These are phyloP conservation scores for Magnusiomyces paraingens DNA, from an alignment of 1,139 yeast genomes.

Conservation along the genomic window DNA sequence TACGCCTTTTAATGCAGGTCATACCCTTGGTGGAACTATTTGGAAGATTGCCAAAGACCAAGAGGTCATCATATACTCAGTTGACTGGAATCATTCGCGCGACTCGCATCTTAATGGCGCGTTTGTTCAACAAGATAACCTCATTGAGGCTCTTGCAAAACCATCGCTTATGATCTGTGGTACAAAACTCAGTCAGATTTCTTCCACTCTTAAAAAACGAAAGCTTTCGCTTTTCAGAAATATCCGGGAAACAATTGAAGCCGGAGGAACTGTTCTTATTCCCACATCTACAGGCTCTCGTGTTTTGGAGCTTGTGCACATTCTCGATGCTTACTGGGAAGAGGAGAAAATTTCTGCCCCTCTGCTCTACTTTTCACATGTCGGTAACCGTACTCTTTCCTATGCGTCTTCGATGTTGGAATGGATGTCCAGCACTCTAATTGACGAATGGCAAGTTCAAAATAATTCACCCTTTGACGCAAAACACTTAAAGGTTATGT, in stretches of 20 bases:
- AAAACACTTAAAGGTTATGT: conserved; percentile 48
- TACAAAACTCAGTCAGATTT: conserved; percentile 56
- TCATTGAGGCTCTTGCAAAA: conserved; percentile 58
- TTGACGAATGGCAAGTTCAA: conserved; percentile 74
- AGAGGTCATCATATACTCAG: conserved; percentile 80
- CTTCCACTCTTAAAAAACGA: conserved; percentile 58
- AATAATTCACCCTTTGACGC: conserved; percentile 60
- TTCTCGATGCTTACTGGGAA: conserved; percentile 55
- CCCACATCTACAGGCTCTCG: conserved; percentile 86
- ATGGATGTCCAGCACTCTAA: conserved; percentile 84
- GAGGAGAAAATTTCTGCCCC: conserved; percentile 51
- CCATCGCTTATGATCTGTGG: conserved; percentile 85
- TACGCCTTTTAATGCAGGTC: conserved; percentile 90
- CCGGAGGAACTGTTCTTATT: conserved; percentile 68
- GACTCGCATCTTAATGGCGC: conserved; percentile 85
- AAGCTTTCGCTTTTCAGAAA: conserved; percentile 52
- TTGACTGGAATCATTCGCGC: conserved; percentile 91
- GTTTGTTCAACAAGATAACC: conserved; percentile 46
- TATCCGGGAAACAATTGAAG: conserved; percentile 59
- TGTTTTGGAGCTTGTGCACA: conserved; percentile 67
- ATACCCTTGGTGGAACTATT: conserved; percentile 83
- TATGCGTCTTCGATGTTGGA: conserved; percentile 88
- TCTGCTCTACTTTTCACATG: conserved; percentile 65
- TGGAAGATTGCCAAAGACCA: conserved; percentile 74
- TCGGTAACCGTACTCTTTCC: conserved; percentile 71